Conservation (phyloP, 2,329 filamentous ascomycete genomes). For the Camillea tinctor region DNA sequence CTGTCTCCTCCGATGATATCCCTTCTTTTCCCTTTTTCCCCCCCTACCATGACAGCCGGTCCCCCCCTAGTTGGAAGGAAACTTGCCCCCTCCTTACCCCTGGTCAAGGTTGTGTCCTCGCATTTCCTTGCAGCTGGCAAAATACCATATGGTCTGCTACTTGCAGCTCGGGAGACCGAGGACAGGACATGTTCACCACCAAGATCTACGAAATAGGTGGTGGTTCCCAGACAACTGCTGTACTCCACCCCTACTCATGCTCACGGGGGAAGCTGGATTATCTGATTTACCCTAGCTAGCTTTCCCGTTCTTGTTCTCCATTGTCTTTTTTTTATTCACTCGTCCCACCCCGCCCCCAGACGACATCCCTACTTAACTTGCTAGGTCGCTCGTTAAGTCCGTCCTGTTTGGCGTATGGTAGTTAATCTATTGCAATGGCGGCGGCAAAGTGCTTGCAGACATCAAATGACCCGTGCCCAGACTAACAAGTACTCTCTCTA, state of each 20-base stretch:
- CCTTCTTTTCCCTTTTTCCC: constrained; percentile 11
- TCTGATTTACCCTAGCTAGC: neutral
- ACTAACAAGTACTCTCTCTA: constrained; percentile 1
- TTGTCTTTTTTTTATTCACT: neutral
- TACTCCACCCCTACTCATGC: neutral
- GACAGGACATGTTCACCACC: neutral
- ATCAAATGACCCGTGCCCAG: neutral
- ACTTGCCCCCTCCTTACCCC: neutral
- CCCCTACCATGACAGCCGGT: constrained; percentile 5
- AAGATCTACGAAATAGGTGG: neutral
- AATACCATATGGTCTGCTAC: constrained; percentile 5
- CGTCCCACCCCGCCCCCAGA: neutral
- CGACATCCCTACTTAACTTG: neutral
- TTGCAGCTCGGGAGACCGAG: constrained; percentile 11
- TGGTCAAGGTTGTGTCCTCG: constrained; percentile 13
- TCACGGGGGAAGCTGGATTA: neutral
- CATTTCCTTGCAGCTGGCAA: constrained; percentile 19
- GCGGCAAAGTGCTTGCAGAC: neutral
- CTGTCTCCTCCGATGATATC: constrained; percentile 21
- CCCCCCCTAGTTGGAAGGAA: constrained; percentile 15
- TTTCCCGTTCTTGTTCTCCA: neutral
- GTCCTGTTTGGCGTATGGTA: neutral
- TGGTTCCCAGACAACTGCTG: neutral
- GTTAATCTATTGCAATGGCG: neutral
- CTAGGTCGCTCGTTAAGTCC: neutral